A percentile compares a stretch with the other conserved stretches of the same genome.
phyloP scores from a whole-genome alignment of 1,284 basidiomycete species.

The Microbotryomycetes sp. region DNA sequence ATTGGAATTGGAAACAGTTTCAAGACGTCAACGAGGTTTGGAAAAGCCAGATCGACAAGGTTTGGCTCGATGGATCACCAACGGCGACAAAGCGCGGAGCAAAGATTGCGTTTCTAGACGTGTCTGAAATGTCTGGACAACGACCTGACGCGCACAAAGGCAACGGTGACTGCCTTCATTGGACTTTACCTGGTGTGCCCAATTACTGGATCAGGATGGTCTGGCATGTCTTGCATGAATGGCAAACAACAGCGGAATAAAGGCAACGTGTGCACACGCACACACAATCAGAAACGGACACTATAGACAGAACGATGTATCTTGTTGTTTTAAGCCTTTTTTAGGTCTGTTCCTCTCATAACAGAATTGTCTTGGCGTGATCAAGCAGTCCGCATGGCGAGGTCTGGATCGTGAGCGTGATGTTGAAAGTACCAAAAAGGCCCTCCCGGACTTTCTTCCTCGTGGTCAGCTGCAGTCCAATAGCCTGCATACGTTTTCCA shows the following conservation, averaged over 20 bases:
- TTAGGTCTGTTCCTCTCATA: too few species aligned
- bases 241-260: not conserved
- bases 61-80: not conserved
- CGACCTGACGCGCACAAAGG: not conserved
- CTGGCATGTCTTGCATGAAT: not conserved
- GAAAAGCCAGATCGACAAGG: not conserved
- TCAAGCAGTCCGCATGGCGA: too few species aligned
- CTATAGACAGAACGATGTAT: not conserved
- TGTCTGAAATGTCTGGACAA: not conserved
- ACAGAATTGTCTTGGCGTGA: too few species aligned
- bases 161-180: not conserved
- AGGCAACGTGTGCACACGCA: too few species aligned
- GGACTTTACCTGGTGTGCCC: not conserved
- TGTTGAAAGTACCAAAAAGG: constrained; percentile 19
- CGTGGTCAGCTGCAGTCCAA: constrained; percentile 17
- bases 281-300: too few species aligned
- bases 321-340: too few species aligned
- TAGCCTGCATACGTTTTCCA: too few species aligned
- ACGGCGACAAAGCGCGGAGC: not conserved
- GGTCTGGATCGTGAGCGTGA: too few species aligned
- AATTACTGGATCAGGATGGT: not conserved
- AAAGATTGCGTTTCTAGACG: not conserved
- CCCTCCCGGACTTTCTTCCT: constrained; percentile 14
- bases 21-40: not conserved
- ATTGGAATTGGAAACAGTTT: not conserved